Evolutionary conservation across 495 filamentous ascomycete genomes (phyloP).

Genomic region (Penicillium silybi): DNA sequence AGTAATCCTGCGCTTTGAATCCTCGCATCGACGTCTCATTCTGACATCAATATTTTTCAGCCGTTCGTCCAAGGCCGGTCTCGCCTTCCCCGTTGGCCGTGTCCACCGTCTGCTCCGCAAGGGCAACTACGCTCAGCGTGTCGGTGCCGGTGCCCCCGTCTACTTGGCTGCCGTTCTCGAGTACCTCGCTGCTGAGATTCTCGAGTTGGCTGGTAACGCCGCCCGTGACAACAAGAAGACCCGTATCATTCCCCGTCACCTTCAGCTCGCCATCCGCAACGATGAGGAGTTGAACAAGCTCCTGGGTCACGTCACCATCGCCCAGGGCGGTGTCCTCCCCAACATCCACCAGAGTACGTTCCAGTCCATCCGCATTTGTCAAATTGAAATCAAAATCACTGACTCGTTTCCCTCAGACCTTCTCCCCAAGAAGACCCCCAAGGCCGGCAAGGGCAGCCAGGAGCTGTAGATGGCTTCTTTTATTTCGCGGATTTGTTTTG

Average conservation of each 20-base stretch:
- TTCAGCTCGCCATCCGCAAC: conserved; percentile 98
- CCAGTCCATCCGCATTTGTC: background rate
- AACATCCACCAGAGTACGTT: conserved; percentile 96
- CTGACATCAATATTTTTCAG: conserved; percentile 50
- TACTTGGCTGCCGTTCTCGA: conserved; percentile 98
- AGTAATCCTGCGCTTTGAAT: conserved; percentile 13
- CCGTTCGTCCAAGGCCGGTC: conserved; percentile 98
- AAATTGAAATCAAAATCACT: conserved; percentile 22
- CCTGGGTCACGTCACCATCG: conserved; percentile 96
- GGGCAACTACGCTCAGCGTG: conserved; percentile 99
- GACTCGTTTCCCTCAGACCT: conserved; percentile 65
- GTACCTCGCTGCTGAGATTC: conserved; percentile 97
- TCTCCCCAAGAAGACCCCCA: conserved; percentile 95
- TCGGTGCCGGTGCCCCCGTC: conserved; percentile 97
- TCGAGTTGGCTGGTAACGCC: conserved; percentile 97
- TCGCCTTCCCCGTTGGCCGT: conserved; percentile 99
- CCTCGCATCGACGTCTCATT: conserved; percentile 5
- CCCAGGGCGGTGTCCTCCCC: conserved; percentile 98
- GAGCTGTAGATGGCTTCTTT: conserved; percentile 68
- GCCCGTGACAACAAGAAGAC: conserved; percentile 99
- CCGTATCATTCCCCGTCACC: conserved; percentile 98
- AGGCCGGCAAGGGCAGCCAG: conserved; percentile 89
- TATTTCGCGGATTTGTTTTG: conserved; percentile 49
- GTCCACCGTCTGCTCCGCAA: conserved; percentile 99
- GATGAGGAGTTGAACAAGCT: conserved; percentile 99